phyloP scores from a whole-genome alignment of 139 green algal genomes.

The Chlorokybus atmophyticus region DNA sequence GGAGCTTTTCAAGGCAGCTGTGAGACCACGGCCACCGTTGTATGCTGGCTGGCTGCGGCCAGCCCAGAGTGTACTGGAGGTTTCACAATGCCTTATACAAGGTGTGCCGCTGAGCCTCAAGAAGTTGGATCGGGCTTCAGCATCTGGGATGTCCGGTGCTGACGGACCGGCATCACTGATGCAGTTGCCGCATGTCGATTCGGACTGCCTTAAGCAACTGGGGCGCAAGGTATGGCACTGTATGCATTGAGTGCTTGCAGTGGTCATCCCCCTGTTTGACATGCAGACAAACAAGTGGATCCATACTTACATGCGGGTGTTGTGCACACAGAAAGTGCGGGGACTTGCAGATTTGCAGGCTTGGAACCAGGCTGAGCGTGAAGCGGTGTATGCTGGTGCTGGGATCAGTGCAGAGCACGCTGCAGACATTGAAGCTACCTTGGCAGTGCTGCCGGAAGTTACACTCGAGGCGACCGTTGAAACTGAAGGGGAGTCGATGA shows the following conservation, averaged over 20 bases:
- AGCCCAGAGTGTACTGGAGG: constrained; percentile 19
- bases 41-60: constrained; percentile 22
- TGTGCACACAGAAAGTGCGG: constrained; percentile 18
- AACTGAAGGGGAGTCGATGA: constrained; percentile 23
- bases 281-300: neutral
- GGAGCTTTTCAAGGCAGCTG: constrained; percentile 33
- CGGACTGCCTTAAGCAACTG: constrained; percentile 22
- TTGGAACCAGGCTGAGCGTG: neutral
- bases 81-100: constrained; percentile 26
- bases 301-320: neutral
- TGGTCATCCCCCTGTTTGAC: constrained; percentile 2
- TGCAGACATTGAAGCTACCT: constrained; percentile 8
- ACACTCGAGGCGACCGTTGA: constrained; percentile 13
- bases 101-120: constrained; percentile 22
- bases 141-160: neutral
- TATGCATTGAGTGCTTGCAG: neutral
- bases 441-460: constrained; percentile 11
- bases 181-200: constrained; percentile 30
- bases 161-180: constrained; percentile 17
- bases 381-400: neutral
- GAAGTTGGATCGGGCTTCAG: neutral
- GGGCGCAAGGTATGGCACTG: constrained; percentile 11
- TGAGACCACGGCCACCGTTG: neutral
- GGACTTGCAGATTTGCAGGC: constrained; percentile 21
- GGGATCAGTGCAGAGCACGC: constrained; percentile 1